Evolutionary conservation across 1,284 basidiomycete species (phyloP).

Genomic region (Trametes versicolor): DNA sequence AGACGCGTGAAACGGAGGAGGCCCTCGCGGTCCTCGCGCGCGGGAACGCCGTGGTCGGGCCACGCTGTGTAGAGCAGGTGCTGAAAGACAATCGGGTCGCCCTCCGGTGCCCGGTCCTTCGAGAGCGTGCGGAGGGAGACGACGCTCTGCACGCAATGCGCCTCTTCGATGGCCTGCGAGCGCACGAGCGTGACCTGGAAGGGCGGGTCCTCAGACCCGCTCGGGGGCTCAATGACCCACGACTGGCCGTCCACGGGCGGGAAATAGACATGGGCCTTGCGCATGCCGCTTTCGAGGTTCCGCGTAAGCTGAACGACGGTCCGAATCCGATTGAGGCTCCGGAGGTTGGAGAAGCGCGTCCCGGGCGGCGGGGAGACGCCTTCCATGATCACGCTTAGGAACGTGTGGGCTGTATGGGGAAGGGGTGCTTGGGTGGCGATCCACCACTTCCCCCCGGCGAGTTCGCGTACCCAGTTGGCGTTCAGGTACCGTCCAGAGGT

Average conservation of each 20-base stretch:
- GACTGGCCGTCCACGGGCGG: conserved; percentile 66
- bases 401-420: conserved; percentile 72
- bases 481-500: conserved; percentile 69
- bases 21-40: conserved; percentile 60
- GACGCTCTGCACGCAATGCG: conserved; percentile 71
- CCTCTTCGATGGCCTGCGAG: conserved; percentile 54
- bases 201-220: conserved; percentile 49
- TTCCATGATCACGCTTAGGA: conserved; percentile 73
- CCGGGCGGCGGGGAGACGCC: conserved; percentile 54
- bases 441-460: conserved; percentile 79
- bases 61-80: conserved; percentile 81
- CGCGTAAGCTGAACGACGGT: conserved; percentile 85
- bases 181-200: conserved; percentile 66
- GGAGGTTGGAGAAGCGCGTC: conserved; percentile 29
- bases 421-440: conserved; percentile 87
- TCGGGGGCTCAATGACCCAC: conserved; percentile 58
- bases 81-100: conserved; percentile 60
- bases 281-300: conserved; percentile 68
- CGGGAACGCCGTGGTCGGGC: conserved; percentile 86
- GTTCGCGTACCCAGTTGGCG: conserved; percentile 84
- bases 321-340: conserved; percentile 56
- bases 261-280: conserved; percentile 83
- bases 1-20: conserved; percentile 70
- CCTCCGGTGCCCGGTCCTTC: conserved; percentile 31
- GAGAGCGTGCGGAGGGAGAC: conserved; percentile 47